Conservation (phyloP, 2,329 filamentous ascomycete genomes). For the Cladobotryum mycophilum region DNA sequence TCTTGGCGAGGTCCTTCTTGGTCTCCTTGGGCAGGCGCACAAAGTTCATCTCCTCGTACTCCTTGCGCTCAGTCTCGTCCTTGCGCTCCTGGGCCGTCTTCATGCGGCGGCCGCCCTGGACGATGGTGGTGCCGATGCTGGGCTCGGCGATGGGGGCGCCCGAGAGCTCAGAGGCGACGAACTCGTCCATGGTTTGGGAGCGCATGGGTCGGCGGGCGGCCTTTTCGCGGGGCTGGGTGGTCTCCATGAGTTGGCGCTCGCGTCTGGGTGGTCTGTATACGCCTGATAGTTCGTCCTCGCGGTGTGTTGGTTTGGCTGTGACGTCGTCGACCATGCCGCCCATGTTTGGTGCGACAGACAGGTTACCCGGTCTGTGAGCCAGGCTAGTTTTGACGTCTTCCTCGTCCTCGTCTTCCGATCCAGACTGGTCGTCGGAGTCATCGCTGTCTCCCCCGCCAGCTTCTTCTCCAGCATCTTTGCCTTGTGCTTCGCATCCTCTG, state of each 20-base stretch:
- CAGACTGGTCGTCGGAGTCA: conserved; percentile 26
- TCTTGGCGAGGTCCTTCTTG: conserved; percentile 78
- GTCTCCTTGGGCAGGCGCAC: conserved; percentile 76
- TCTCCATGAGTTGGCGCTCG: conserved; percentile 78
- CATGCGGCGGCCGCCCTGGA: conserved; percentile 67
- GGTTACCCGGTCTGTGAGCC: conserved; percentile 19
- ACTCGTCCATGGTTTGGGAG: conserved; percentile 87
- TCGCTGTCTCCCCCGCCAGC: conserved; percentile 18
- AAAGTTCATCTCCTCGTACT: conserved; percentile 92
- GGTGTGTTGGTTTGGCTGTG: conserved; percentile 20
- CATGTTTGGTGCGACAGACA: conserved; percentile 28
- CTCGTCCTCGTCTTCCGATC: conserved; percentile 30
- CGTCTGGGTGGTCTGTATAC: conserved; percentile 88
- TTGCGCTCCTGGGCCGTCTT: conserved; percentile 72
- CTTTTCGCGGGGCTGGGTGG: conserved; percentile 55
- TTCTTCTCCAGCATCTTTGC: conserved; percentile 30
- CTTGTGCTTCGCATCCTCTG: conserved; percentile 61
- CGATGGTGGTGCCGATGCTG: conserved; percentile 86
- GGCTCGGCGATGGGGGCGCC: conserved; percentile 75
- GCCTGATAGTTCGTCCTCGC: conserved; percentile 47
- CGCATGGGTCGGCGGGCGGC: conserved; percentile 57
- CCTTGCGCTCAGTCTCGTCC: conserved; percentile 68
- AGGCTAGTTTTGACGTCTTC: conserved; percentile 5
- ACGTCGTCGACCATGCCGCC: conserved; percentile 28
- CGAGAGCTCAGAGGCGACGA: conserved; percentile 78